Base-by-base conservation (phyloP, 208 protist species). In the Acanthamoeba culbertsoni region DNA sequence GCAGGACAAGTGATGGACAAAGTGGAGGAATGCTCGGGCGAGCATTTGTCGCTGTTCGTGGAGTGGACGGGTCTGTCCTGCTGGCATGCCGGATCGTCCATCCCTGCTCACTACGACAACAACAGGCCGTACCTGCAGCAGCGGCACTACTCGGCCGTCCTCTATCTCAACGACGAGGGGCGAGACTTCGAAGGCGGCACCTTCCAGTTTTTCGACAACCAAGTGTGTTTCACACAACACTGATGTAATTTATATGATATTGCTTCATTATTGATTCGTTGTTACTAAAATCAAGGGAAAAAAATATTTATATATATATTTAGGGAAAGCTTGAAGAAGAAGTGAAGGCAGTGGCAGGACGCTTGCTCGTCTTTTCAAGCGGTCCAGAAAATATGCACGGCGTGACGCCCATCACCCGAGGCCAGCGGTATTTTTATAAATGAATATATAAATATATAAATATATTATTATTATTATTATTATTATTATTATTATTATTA, bases 121-220 rank as follows among this genome's bases (percentile, higher is more conserved):
- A 90, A 90, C 20, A 43, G 82, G 31, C 53, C 82, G 51, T 90
- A 90, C 37, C 57, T 90, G 3, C 28, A 23, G n/a, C 82, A 90
- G 57, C 48, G 82, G 1, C 82, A 90, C 53, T 90, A 90, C 51
- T 90, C 82, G 20, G 82, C 65, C 10, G 82, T 90, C 48, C 57
- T 90, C 37, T 90, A 90, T 40, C 82, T 90, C 26, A 90, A 90
- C 82, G 82, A 90, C 37, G 82, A 31, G 12, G 51, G 37, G n/a
- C 6, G 23, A 0, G 82, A 90, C 35, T 90, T 90, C 65, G 82
- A 90, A 20, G 82, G 82, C 33, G 82, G 82, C 82, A 65, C 37
- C 82, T 90, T 90, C 57, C 48, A 90, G 53, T 90, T 90, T 40
- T 68, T 71, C 20, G 57, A 40, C 42, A 28, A 33, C 20, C 6